Evolutionary conservation across 768 basidiomycete species (phyloP).

Genomic region (Leccinum barrowsii): DNA sequence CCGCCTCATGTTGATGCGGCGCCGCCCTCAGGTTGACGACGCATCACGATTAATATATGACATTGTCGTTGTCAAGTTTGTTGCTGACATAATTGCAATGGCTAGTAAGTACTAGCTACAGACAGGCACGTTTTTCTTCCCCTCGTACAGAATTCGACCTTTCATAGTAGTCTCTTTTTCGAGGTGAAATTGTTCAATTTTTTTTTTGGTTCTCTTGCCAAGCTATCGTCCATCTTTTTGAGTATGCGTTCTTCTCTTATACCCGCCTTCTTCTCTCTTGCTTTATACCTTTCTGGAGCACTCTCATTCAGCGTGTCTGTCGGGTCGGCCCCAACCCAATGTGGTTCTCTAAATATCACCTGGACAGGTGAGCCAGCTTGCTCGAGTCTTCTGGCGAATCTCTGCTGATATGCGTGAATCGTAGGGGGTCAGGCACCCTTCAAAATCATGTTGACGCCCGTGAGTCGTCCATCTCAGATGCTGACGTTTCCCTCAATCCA

Average conservation of each 20-base stretch:
- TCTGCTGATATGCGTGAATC: constrained; percentile 1
- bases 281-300: constrained; percentile 20
- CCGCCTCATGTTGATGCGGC: background rate
- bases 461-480: constrained; percentile 26
- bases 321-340: constrained; percentile 51
- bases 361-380: constrained; percentile 56
- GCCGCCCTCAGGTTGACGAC: background rate
- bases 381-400: background rate
- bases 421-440: constrained; percentile 60
- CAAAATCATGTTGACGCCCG: constrained; percentile 47
- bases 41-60: too few species aligned
- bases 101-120: background rate
- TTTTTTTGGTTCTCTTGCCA: constrained; percentile 4
- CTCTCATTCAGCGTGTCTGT: constrained; percentile 44
- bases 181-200: constrained; percentile 6
- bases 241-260: constrained; percentile 27
- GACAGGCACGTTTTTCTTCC: background rate
- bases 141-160: constrained; percentile 6
- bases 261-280: constrained; percentile 22
- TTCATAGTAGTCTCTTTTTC: constrained; percentile 5
- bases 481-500: constrained; percentile 2
- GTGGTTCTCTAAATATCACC: constrained; percentile 55
- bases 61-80: constrained; percentile 1
- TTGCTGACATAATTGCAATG: constrained; percentile 21
- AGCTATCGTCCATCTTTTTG: constrained; percentile 17